phyloP scores from a whole-genome alignment of 148 eudicot genomes.

The Hydrangea macrophylla region DNA sequence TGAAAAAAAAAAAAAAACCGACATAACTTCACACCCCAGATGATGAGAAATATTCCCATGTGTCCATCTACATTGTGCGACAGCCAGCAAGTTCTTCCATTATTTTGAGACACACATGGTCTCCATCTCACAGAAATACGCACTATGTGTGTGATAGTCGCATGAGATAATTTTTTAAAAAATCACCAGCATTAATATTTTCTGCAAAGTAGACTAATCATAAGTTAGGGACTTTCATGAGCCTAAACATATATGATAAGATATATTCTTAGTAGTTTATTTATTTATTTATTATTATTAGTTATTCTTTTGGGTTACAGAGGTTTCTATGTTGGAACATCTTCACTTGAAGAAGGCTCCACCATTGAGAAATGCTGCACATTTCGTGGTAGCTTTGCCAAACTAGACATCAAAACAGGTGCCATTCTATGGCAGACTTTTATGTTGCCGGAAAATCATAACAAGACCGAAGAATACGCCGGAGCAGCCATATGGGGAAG shows the following conservation, averaged over 20 bases:
- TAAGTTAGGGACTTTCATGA: not conserved
- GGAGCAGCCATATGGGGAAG: constrained; percentile 64
- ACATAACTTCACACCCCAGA: no score
- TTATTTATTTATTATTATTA: no score
- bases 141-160: no score
- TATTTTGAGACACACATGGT: no score
- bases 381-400: constrained; percentile 49
- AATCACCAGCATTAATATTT: no score
- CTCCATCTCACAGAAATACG: no score
- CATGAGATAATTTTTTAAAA: no score
- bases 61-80: no score
- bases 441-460: constrained; percentile 46
- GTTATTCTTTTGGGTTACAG: constrained; percentile 14
- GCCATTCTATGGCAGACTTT: constrained; percentile 44
- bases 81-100: no score
- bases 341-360: constrained; percentile 43
- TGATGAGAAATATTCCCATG: no score
- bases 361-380: constrained; percentile 40
- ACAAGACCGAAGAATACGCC: constrained; percentile 31
- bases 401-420: constrained; percentile 37
- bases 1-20: no score
- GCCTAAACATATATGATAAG: not conserved
- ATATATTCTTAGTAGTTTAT: no score
- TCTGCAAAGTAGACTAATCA: not conserved
- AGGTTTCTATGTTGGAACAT: constrained; percentile 47